These are phyloP conservation scores for Rosa persica DNA, from an alignment of 306 rosid species.

Conservation along the genomic window DNA sequence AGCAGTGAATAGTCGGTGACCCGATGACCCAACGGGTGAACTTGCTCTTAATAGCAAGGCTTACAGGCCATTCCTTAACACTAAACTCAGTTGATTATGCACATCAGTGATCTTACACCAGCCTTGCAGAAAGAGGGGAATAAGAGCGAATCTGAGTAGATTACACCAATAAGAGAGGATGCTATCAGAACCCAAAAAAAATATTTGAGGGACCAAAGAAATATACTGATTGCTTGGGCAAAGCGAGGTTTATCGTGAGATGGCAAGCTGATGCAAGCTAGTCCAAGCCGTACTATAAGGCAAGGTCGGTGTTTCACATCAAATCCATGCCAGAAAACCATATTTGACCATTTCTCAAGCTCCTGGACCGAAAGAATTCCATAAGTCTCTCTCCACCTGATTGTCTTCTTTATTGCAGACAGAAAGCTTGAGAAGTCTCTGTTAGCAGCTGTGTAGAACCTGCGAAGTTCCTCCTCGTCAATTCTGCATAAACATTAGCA, in stretches of 20 bases:
- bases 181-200: background rate
- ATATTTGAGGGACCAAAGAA: slow-evolving; percentile 20
- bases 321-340: slow-evolving; percentile 87
- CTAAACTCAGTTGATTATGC: background rate
- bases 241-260: slow-evolving; percentile 67
- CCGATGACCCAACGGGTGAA: no score
- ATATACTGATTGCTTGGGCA: slow-evolving; percentile 81
- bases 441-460: slow-evolving; percentile 66
- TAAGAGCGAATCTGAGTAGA: background rate
- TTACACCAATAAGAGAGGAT: background rate
- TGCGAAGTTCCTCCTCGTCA: slow-evolving; percentile 65
- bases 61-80: background rate
- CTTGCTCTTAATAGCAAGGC: background rate
- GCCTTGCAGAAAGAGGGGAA: background rate
- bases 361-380: slow-evolving; percentile 65
- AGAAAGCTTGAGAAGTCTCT: slow-evolving; percentile 63
- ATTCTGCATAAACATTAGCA: slow-evolving; percentile 74
- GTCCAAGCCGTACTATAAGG: slow-evolving; percentile 80
- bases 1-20: no score
- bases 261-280: slow-evolving; percentile 57
- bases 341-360: slow-evolving; percentile 76
- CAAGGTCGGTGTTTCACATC: slow-evolving; percentile 71
- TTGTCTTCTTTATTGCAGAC: slow-evolving; percentile 69
- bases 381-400: slow-evolving; percentile 73
- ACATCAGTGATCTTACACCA: background rate